These are phyloP conservation scores for Globisporangium irregulare DNA, from an alignment of 352 stramenopile species.

Conservation along the genomic window DNA sequence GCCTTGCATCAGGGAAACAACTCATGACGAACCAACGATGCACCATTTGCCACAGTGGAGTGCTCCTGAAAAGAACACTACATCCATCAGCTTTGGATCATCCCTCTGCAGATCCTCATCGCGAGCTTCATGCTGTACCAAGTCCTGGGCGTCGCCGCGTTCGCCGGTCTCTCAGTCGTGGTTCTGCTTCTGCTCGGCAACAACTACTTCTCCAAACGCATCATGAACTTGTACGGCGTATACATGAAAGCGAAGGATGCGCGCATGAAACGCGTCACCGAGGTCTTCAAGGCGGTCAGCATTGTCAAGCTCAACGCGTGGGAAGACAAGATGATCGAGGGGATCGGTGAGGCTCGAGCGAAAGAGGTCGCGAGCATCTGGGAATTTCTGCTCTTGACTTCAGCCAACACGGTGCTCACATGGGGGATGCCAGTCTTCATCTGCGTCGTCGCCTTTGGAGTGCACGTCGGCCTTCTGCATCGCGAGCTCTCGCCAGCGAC, in stretches of 20 bases:
- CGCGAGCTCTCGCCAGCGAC: slow-evolving; percentile 78
- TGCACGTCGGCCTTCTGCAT: slow-evolving; percentile 52
- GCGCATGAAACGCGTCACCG: slow-evolving; percentile 53
- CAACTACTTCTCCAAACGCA: slow-evolving; percentile 29
- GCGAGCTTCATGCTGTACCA: slow-evolving; percentile 44
- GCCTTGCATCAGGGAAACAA: too few species aligned
- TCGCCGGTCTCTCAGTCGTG: slow-evolving; percentile 42
- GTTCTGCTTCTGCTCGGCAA: slow-evolving; percentile 34
- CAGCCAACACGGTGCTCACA: slow-evolving; percentile 32
- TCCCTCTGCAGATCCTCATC: slow-evolving; percentile 47
- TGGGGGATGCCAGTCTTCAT: slow-evolving; percentile 54
- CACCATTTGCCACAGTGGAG: too few species aligned
- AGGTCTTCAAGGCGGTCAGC: slow-evolving; percentile 72
- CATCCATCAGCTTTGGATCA: slow-evolving; percentile 63
- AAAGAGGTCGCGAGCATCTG: slow-evolving; percentile 27
- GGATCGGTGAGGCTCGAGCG: slow-evolving; percentile 33
- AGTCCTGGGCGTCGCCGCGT: slow-evolving; percentile 32
- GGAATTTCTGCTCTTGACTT: slow-evolving; percentile 29
- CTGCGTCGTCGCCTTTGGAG: slow-evolving; percentile 41
- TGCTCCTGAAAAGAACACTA: slow-evolving; percentile 6
- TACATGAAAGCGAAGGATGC: slow-evolving; percentile 43
- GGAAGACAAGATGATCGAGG: slow-evolving; percentile 81
- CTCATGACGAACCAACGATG: too few species aligned
- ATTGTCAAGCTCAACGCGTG: slow-evolving; percentile 94
- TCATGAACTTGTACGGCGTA: slow-evolving; percentile 26